phyloP scores from a whole-genome alignment of 345 rosid species.

The Mangifera indica region DNA sequence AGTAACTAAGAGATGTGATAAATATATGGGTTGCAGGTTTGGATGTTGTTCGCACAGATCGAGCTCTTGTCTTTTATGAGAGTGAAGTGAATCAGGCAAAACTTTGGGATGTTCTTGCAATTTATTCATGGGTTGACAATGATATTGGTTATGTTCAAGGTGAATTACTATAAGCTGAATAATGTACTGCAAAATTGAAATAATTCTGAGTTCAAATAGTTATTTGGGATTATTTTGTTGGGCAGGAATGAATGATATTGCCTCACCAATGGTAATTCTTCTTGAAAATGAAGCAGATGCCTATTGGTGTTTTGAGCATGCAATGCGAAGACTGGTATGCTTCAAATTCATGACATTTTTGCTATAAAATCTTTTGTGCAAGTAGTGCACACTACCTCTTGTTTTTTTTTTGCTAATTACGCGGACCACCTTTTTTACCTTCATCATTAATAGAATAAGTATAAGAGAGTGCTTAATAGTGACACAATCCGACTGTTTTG shows the following conservation, averaged over 20 bases:
- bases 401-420: no score
- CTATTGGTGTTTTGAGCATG: conserved; percentile 94
- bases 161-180: conserved; percentile 20
- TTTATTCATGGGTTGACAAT: conserved; percentile 85
- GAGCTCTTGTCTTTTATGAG: conserved; percentile 76
- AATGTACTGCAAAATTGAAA: conserved; percentile 5
- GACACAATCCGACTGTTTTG: background rate
- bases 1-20: conserved; percentile 14
- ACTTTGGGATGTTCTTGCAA: conserved; percentile 83
- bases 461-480: background rate
- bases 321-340: conserved; percentile 83
- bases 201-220: conserved; percentile 1
- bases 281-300: conserved; percentile 92
- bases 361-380: background rate
- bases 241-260: conserved; percentile 94
- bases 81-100: conserved; percentile 62
- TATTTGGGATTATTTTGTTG: conserved; percentile 18
- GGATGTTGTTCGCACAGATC: conserved; percentile 95
- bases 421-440: no score
- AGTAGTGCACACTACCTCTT: background rate
- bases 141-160: conserved; percentile 97
- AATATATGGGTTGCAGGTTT: conserved; percentile 52
- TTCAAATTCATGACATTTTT: background rate
- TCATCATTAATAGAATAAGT: background rate
- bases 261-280: conserved; percentile 92